These are phyloP conservation scores for Hortiboletus campestris DNA, from an alignment of 768 basidiomycete genomes.

Conservation along the genomic window DNA sequence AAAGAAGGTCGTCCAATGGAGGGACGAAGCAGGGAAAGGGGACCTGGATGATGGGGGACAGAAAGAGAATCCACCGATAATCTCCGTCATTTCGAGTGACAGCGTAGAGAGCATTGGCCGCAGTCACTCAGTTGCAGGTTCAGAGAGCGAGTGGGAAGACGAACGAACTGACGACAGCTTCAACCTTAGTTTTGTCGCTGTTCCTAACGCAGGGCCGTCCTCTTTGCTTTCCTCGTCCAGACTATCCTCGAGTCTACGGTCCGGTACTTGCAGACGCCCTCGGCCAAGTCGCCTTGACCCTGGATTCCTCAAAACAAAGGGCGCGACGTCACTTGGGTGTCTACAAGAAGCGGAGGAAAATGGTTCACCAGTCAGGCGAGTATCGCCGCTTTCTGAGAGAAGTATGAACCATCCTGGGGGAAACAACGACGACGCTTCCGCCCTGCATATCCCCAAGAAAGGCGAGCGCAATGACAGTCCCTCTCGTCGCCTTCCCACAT, in stretches of 20 bases:
- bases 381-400: constrained; percentile 58
- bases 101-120: constrained; percentile 32
- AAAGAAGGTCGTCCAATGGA: constrained; percentile 84
- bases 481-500: constrained; percentile 46
- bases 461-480: constrained; percentile 42
- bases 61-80: constrained; percentile 21
- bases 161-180: constrained; percentile 82
- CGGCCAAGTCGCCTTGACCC: constrained; percentile 69
- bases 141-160: constrained; percentile 90
- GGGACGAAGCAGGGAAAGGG: constrained; percentile 82
- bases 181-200: constrained; percentile 49
- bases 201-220: constrained; percentile 17
- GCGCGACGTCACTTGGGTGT: constrained; percentile 52
- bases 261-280: constrained; percentile 40
- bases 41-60: constrained; percentile 63
- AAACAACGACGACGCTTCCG: constrained; percentile 22
- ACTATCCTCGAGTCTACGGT: constrained; percentile 13
- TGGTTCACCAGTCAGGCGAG: constrained; percentile 30
- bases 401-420: constrained; percentile 51
- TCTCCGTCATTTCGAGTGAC: constrained; percentile 37
- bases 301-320: constrained; percentile 59
- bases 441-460: constrained; percentile 35
- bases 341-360: constrained; percentile 74
- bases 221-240: constrained; percentile 39
- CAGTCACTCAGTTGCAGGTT: constrained; percentile 51